Base-by-base conservation (phyloP, 2,329 filamentous ascomycete species). In the Aspergillus texensis region DNA sequence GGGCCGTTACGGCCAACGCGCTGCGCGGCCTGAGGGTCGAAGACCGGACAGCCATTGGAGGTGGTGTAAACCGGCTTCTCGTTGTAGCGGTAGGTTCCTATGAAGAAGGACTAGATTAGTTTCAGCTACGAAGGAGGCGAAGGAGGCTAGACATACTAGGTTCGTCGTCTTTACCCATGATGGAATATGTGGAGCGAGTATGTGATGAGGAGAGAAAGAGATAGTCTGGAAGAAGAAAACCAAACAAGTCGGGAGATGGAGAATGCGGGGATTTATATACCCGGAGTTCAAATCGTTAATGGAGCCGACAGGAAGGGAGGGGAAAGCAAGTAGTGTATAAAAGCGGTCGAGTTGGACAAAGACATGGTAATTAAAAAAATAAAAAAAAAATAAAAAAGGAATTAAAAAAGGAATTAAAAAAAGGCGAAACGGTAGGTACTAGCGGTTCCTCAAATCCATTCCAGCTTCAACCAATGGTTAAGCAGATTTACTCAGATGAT, bases 41-140 rank as follows among this genome's bases (percentile, higher is more conserved):
- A 80, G 61, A 88, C 81, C 60, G 86, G 86, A 48, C 81, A 83
- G 70, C 86, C 86, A 80, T 86, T 88, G 72, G 85, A 87, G 36
- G 85, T 83, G 12, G 86, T 87, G 74, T 87, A 88, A 66, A 84
- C 79, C 55, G 85, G 85, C 71, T 81, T 83, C 75, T 88, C 85
- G 68, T 84, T 80, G 75, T 88, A 88, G 67, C 82, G 82, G 74
- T 79, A 79, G 62, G 76, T 78, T 61, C 74, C 77, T 79, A 46
- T 4, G 19, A 19, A 45, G 57, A 62, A 64, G 46, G 39, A 34
- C 36, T 61, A 57, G 41, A 62, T 65, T 60, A 52, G 43, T 56
- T 48, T 48, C 32, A 28, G 14, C 28, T 56, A 54, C 12, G 36
- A 50, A 34, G 21, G 34, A 54, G 53, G 21, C 26, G 8, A 26